Conservation (phyloP, 768 basidiomycete genomes). For the Russula compacta region DNA sequence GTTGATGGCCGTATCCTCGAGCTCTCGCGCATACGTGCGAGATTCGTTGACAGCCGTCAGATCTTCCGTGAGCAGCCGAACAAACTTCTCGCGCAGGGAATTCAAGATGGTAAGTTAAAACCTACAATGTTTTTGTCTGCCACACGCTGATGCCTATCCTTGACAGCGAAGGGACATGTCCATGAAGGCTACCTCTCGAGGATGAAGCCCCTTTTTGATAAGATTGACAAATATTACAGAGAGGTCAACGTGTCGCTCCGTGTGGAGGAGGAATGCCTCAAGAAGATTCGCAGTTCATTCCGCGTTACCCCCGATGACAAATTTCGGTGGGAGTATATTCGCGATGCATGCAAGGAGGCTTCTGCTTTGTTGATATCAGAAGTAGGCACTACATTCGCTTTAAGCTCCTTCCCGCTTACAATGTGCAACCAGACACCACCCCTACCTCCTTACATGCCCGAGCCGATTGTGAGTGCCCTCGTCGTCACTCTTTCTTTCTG, state of each 20-base stretch:
- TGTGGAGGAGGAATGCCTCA: slow-evolving; percentile 1
- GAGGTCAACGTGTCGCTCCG: slow-evolving; percentile 4
- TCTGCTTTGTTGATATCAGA: neutral
- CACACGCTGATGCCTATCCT: neutral
- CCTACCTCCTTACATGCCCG: neutral
- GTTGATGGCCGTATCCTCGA: neutral
- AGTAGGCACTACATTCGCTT: too few species aligned
- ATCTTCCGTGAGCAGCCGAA: neutral
- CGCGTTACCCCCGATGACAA: slow-evolving; percentile 7
- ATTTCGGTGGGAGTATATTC: slow-evolving; percentile 13
- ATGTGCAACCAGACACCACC: neutral
- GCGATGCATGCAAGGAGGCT: slow-evolving; percentile 7
- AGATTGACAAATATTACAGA: slow-evolving; percentile 7
- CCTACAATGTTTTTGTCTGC: neutral
- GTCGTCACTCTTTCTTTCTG: too few species aligned
- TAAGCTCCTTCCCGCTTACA: neutral
- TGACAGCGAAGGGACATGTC: neutral
- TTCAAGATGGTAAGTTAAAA: neutral
- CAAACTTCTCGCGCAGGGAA: neutral
- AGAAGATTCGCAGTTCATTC: neutral
- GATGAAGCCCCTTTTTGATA: neutral
- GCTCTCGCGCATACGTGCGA: neutral
- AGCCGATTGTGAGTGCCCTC: neutral
- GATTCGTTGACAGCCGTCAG: slow-evolving; percentile 1
- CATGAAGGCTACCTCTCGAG: neutral